These are phyloP conservation scores for Neoconidiobolus thromboides DNA, from an alignment of 371 early-diverging fungal species.

Conservation along the genomic window DNA sequence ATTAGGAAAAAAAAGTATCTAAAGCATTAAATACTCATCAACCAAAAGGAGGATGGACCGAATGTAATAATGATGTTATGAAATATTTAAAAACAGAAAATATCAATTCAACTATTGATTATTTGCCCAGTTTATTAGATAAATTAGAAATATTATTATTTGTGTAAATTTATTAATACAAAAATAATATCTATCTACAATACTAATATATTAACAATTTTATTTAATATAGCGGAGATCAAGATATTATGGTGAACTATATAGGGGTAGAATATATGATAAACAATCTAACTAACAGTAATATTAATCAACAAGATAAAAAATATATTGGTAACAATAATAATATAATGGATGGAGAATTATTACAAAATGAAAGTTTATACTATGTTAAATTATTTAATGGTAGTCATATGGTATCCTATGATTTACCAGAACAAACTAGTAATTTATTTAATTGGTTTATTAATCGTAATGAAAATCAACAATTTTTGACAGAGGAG, in stretches of 20 bases:
- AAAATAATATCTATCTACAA: not conserved
- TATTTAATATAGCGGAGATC: not conserved
- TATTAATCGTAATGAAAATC: not conserved
- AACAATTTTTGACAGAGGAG: too few species aligned
- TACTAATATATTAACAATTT: not conserved
- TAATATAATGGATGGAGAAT: not conserved
- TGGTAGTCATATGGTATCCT: conserved; percentile 4
- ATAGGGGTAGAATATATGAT: not conserved
- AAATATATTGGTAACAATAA: not conserved
- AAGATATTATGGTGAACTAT: not conserved
- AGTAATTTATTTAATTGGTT: not conserved
- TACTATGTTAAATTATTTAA: not conserved
- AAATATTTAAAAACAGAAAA: not conserved
- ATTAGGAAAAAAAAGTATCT: not conserved
- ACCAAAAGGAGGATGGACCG: not conserved
- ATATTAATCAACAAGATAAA: too few species aligned
- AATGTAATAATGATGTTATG: not conserved
- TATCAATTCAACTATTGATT: not conserved
- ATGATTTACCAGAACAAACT: not conserved
- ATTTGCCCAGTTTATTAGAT: not conserved
- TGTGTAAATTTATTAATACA: not conserved
- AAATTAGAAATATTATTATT: not conserved
- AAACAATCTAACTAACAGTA: not conserved
- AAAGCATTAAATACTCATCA: not conserved
- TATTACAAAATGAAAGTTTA: not conserved